Conservation (phyloP, 495 filamentous ascomycete species). For the Lindgomyces ingoldianus region DNA sequence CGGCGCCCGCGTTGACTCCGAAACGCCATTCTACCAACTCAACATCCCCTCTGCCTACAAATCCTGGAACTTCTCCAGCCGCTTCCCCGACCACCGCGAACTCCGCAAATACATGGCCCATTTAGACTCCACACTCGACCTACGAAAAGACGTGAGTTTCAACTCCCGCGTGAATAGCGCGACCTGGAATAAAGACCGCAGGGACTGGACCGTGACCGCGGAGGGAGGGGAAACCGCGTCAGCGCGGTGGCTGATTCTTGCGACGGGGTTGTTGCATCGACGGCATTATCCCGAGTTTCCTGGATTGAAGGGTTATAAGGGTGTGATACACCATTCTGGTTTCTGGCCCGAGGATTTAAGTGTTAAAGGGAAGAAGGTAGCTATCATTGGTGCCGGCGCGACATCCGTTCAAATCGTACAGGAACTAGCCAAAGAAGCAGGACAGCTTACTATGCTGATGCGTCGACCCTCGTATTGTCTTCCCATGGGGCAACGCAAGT, state of each 20-base stretch:
- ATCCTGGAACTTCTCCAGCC: constrained; percentile 34
- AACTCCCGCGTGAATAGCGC: constrained; percentile 36
- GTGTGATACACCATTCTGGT: constrained; percentile 22
- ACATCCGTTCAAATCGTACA: constrained; percentile 32
- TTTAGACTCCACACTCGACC: constrained; percentile 36
- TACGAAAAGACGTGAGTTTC: constrained; percentile 35
- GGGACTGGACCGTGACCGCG: constrained; percentile 36
- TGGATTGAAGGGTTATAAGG: constrained; percentile 15
- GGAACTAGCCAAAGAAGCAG: constrained; percentile 25
- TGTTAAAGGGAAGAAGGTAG: constrained; percentile 34
- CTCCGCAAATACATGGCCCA: constrained; percentile 42
- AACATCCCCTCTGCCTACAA: constrained; percentile 34
- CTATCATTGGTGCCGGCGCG: constrained; percentile 34
- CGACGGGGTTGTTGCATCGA: constrained; percentile 11
- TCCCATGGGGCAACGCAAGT: constrained; percentile 27
- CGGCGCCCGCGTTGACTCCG: constrained; percentile 44
- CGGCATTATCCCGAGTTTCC: constrained; percentile 22
- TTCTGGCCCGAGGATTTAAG: constrained; percentile 18
- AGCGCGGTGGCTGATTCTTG: constrained; percentile 27
- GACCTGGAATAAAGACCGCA: constrained; percentile 28
- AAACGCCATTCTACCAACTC: constrained; percentile 37
- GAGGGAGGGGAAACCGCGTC: constrained; percentile 18
- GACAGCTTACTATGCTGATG: constrained; percentile 21
- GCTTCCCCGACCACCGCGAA: constrained; percentile 36
- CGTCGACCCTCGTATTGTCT: constrained; percentile 23